Evolutionary conservation across 192 early-diverging fungal species (phyloP).

Genomic region (Coemansia pectinata): DNA sequence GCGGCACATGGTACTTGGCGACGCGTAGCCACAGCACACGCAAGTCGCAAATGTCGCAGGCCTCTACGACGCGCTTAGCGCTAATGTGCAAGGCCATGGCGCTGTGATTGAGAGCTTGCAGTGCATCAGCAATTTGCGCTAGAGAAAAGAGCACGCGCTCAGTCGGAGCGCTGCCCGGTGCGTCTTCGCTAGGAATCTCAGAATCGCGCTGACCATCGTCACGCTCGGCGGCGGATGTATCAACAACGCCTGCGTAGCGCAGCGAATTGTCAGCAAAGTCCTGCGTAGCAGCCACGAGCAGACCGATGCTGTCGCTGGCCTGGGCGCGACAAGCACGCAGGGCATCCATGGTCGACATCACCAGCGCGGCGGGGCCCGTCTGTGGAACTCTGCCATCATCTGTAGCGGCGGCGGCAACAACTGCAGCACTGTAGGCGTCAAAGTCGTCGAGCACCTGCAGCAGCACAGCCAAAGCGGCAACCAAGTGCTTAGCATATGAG

Average conservation of each 20-base stretch:
- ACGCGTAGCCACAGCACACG: conserved; percentile 55
- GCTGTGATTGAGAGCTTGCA: conserved; percentile 53
- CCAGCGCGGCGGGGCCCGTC: conserved; percentile 27
- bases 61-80: conserved; percentile 55
- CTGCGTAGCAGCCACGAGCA: conserved; percentile 48
- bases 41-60: conserved; percentile 53
- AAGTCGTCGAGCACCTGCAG: conserved; percentile 55
- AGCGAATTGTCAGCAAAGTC: conserved; percentile 45
- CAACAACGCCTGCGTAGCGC: conserved; percentile 10
- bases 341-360: conserved; percentile 24
- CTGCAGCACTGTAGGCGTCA: conserved; percentile 42
- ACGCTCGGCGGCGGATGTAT: background rate
- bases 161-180: background rate
- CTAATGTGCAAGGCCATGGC: conserved; percentile 51
- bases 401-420: conserved; percentile 23
- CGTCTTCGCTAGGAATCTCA: conserved; percentile 36
- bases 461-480: conserved; percentile 48
- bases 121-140: conserved; percentile 24
- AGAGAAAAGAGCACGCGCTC: conserved; percentile 30
- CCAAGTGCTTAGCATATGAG: conserved; percentile 50
- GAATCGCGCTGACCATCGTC: conserved; percentile 28
- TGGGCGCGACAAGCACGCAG: conserved; percentile 33
- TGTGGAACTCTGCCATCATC: conserved; percentile 37
- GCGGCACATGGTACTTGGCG: conserved; percentile 31
- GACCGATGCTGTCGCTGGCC: conserved; percentile 46